Percentiles rank a stretch among this genome's conserved stretches.
Conservation (phyloP, 1,284 basidiomycete species). For the Butyriboletus pseudospeciosus region DNA sequence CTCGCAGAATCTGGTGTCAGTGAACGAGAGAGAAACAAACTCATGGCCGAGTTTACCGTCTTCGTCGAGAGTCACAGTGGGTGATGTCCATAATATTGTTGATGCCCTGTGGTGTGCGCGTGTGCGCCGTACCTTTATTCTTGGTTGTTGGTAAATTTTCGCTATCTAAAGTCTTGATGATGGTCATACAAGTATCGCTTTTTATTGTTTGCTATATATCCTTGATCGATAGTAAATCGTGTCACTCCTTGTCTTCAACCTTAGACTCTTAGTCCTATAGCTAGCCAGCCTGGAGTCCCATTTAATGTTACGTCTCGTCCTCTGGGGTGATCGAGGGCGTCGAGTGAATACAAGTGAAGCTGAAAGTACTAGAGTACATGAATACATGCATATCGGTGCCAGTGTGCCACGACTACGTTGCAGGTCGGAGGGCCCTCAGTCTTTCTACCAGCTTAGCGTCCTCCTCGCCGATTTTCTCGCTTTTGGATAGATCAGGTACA, state of each 20-base stretch:
- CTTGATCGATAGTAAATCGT: slow-evolving; percentile 2
- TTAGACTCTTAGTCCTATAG: background rate
- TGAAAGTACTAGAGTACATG: slow-evolving; percentile 12
- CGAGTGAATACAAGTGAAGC: background rate
- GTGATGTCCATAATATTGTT: slow-evolving; percentile 8
- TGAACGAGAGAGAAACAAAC: slow-evolving; percentile 44
- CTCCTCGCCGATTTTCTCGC: slow-evolving; percentile 66
- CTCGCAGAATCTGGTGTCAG: slow-evolving; percentile 46
- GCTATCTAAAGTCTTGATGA: slow-evolving; percentile 21
- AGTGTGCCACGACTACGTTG: slow-evolving; percentile 41
- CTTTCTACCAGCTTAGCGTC: slow-evolving; percentile 79
- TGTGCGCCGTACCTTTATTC: background rate
- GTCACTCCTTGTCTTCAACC: slow-evolving; percentile 12
- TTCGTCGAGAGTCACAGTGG: slow-evolving; percentile 48
- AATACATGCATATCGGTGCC: background rate
- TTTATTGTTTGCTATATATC: slow-evolving; percentile 20
- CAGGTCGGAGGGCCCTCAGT: slow-evolving; percentile 75
- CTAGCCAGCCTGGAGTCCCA: background rate
- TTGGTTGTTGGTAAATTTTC: slow-evolving; percentile 27
- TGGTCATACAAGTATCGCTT: slow-evolving; percentile 13
- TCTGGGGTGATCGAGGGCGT: background rate
- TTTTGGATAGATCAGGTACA: slow-evolving; percentile 51
- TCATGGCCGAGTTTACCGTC: slow-evolving; percentile 58
- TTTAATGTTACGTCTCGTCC: slow-evolving; percentile 15
- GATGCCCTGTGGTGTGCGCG: slow-evolving; percentile 3